A percentile compares a stretch with the other conserved stretches of the same genome.
These are phyloP conservation scores for Gentiana dahurica DNA, from an alignment of 257 asterid genomes.

Conservation along the genomic window DNA sequence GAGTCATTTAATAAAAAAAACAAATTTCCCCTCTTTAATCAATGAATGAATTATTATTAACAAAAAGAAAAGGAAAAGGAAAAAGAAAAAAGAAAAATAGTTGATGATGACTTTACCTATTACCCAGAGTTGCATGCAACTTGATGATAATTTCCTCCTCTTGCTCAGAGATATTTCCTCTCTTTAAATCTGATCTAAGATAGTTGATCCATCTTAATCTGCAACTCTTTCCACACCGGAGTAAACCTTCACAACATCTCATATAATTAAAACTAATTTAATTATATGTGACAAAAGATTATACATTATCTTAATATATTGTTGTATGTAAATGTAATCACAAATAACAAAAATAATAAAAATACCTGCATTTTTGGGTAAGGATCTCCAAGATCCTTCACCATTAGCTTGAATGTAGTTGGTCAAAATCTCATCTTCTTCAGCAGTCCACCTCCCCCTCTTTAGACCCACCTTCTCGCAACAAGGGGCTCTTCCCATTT, in stretches of 20 bases:
- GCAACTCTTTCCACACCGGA: conserved; percentile 90
- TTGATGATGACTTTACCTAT: conserved; percentile 30
- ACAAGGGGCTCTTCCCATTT: conserved; percentile 84
- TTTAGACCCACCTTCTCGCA: conserved; percentile 81
- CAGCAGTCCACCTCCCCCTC: conserved; percentile 81
- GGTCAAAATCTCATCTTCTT: conserved; percentile 59
- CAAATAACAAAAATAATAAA: no score
- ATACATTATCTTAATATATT: no score
- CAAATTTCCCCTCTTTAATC: no score
- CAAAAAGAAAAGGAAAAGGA: no score
- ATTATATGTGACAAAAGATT: background rate
- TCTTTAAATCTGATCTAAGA: conserved; percentile 66
- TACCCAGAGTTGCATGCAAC: conserved; percentile 66
- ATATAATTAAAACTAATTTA: background rate
- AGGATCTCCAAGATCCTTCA: conserved; percentile 84
- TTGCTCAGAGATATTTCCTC: conserved; percentile 59
- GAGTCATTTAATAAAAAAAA: no score
- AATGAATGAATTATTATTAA: no score
- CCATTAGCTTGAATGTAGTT: conserved; percentile 57
- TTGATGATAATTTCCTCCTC: conserved; percentile 64
- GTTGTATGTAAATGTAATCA: no score
- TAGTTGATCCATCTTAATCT: conserved; percentile 85
- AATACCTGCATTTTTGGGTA: conserved; percentile 88
- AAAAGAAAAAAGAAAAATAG: background rate
- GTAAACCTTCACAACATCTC: conserved; percentile 28